Evolutionary conservation across 148 eudicot species (phyloP).

Genomic region (Limonium bicolor): DNA sequence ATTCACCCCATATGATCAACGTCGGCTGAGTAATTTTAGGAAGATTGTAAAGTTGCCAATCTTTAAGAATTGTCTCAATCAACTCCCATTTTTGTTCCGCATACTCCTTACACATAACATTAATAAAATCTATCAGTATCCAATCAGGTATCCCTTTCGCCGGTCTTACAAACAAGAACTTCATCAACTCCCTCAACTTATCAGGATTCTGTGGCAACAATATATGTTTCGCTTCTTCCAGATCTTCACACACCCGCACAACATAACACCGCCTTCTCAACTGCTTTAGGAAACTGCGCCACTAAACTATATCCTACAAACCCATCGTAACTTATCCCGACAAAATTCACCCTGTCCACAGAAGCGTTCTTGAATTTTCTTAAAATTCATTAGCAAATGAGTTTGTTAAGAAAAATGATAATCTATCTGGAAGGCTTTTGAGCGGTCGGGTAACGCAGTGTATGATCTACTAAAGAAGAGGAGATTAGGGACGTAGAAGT

Average conservation of each 20-base stretch:
- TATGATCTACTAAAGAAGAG: slow-evolving; percentile 67
- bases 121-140: slow-evolving; percentile 52
- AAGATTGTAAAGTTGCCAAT: slow-evolving; percentile 22
- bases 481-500: slow-evolving; percentile 78
- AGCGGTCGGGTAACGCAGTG: slow-evolving; percentile 37
- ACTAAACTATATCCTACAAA: slow-evolving; percentile 84
- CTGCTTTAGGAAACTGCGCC: slow-evolving; percentile 52
- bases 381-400: neutral
- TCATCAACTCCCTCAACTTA: slow-evolving; percentile 52
- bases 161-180: slow-evolving; percentile 49
- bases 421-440: slow-evolving; percentile 40
- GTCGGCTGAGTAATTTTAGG: slow-evolving; percentile 62
- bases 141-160: slow-evolving; percentile 41
- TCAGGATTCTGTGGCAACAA: slow-evolving; percentile 74
- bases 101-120: slow-evolving; percentile 55
- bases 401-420: neutral
- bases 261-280: slow-evolving; percentile 64
- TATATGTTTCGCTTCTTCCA: slow-evolving; percentile 53
- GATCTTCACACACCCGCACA: slow-evolving; percentile 65
- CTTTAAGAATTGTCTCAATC: slow-evolving; percentile 36
- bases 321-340: slow-evolving; percentile 91
- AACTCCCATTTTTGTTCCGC: slow-evolving; percentile 48
- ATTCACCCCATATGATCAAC: slow-evolving; percentile 75
- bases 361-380: slow-evolving; percentile 30
- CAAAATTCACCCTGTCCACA: slow-evolving; percentile 34